A percentile compares a stretch with the other conserved stretches of the same genome.
Evolutionary conservation across 1,139 yeast genomes (phyloP).

Genomic region (Lodderomyces jiufengensis): DNA sequence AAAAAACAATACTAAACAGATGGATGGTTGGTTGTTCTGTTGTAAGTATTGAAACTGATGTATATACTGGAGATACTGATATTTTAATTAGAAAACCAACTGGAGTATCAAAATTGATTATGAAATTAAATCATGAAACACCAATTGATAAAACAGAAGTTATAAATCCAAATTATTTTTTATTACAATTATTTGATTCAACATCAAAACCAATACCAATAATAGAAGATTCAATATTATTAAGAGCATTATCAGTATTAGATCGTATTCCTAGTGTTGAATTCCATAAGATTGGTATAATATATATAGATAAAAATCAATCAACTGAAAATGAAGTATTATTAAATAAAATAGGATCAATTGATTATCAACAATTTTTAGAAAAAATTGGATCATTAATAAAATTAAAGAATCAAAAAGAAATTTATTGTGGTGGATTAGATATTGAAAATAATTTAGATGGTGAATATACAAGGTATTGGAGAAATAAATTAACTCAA

Average conservation of each 20-base stretch:
- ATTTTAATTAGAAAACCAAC: constrained; percentile 64
- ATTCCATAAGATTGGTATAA: constrained; percentile 73
- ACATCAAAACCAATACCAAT: constrained; percentile 34
- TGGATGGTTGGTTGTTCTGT: constrained; percentile 68
- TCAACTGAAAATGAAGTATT: constrained; percentile 60
- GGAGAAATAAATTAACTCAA: constrained; percentile 72
- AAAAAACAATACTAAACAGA: constrained; percentile 28
- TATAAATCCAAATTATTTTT: constrained; percentile 25
- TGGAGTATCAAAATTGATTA: constrained; percentile 50
- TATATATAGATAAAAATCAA: constrained; percentile 73
- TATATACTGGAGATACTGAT: constrained; percentile 50
- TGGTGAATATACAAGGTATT: constrained; percentile 72
- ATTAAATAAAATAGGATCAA: constrained; percentile 63
- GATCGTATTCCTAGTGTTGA: constrained; percentile 79
- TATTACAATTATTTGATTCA: constrained; percentile 31
- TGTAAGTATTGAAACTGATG: constrained; percentile 53
- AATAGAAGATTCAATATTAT: constrained; percentile 46
- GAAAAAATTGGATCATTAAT: constrained; percentile 57
- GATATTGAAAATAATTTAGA: constrained; percentile 67
- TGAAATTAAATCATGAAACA: constrained; percentile 38
- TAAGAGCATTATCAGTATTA: constrained; percentile 59
- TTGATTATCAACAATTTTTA: constrained; percentile 57
- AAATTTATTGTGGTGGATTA: constrained; percentile 74
- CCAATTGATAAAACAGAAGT: constrained; percentile 6
- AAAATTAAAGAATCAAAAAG: constrained; percentile 49